A percentile compares a stretch with the other conserved stretches of the same genome.
phyloP scores from a whole-genome alignment of 1,139 yeast species.

The Geotrichum fermentans region DNA sequence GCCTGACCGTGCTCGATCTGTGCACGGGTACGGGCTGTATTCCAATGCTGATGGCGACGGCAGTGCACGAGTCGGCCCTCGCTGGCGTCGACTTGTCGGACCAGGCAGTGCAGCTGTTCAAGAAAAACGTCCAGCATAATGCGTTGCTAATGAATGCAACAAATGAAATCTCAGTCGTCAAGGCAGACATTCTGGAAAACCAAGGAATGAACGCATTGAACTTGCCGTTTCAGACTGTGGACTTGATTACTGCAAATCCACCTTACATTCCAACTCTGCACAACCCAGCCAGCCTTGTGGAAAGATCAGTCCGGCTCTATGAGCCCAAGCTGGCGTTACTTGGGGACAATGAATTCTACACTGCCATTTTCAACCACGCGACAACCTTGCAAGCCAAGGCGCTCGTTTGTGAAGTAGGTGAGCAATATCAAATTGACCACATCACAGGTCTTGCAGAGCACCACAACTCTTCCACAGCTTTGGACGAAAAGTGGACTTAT shows the following conservation, averaged over 20 bases:
- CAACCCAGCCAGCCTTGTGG: constrained; percentile 36
- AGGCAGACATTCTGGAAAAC: constrained; percentile 27
- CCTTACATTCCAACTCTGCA: constrained; percentile 69
- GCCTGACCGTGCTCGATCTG: constrained; percentile 51
- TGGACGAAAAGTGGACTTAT: constrained; percentile 28
- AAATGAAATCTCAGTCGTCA: constrained; percentile 3
- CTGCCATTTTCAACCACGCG: constrained; percentile 47
- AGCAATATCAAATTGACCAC: constrained; percentile 34
- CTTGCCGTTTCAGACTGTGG: constrained; percentile 29
- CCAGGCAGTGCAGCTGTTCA: constrained; percentile 50
- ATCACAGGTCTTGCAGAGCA: constrained; percentile 20
- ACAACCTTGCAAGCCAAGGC: constrained; percentile 43
- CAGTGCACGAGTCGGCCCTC: constrained; percentile 30
- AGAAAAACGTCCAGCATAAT: constrained; percentile 40
- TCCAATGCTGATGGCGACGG: constrained; percentile 46
- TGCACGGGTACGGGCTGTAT: constrained; percentile 94
- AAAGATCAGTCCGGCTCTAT: constrained; percentile 57
- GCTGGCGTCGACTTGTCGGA: constrained; percentile 59
- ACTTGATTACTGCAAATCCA: constrained; percentile 75
- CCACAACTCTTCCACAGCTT: not conserved
- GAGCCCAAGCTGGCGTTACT: constrained; percentile 77
- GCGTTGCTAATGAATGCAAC: not conserved
- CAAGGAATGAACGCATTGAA: too few relatives aligned
- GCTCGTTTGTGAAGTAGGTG: constrained; percentile 46
- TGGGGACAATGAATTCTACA: constrained; percentile 71